phyloP scores from a whole-genome alignment of 208 protist genomes.

The Acanthamoeba lenticulata region DNA sequence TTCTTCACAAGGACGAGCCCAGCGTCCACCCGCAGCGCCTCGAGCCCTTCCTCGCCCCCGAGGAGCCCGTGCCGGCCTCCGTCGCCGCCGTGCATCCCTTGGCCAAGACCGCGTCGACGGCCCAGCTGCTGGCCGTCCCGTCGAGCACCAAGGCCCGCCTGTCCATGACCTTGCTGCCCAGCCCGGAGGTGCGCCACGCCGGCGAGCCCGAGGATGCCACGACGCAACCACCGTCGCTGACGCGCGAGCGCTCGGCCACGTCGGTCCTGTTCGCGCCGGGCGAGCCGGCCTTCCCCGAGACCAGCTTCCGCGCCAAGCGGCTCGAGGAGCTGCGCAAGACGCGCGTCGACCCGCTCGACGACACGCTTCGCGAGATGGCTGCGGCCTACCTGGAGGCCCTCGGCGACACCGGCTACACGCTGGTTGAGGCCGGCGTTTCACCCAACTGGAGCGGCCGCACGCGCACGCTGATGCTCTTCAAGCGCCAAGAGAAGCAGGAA shows the following conservation, averaged over 20 bases:
- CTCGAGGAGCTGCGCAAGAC: conserved; percentile 38
- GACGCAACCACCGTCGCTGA: neutral
- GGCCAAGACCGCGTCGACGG: no score
- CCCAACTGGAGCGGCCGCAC: conserved; percentile 62
- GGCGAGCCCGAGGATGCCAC: no score
- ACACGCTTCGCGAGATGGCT: neutral
- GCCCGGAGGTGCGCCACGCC: neutral
- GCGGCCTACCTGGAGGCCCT: neutral
- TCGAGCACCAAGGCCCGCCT: neutral
- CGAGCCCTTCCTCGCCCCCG: neutral
- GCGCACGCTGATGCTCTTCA: conserved; percentile 27
- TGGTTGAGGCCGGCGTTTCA: conserved; percentile 40
- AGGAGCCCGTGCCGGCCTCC: neutral
- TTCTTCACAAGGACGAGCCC: conserved; percentile 46
- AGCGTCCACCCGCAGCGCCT: conserved; percentile 5
- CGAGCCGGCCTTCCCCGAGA: neutral
- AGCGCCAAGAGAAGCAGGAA: neutral
- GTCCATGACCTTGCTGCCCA: neutral
- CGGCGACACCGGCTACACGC: neutral
- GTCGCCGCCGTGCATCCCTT: no score
- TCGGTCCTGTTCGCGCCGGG: neutral
- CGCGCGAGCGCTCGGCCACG: neutral
- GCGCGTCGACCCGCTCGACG: conserved; percentile 30
- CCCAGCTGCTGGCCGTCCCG: neutral
- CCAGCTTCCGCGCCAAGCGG: conserved; percentile 8